Evolutionary conservation across 257 asterid genomes (phyloP).

Genomic region (Datura wrightii): DNA sequence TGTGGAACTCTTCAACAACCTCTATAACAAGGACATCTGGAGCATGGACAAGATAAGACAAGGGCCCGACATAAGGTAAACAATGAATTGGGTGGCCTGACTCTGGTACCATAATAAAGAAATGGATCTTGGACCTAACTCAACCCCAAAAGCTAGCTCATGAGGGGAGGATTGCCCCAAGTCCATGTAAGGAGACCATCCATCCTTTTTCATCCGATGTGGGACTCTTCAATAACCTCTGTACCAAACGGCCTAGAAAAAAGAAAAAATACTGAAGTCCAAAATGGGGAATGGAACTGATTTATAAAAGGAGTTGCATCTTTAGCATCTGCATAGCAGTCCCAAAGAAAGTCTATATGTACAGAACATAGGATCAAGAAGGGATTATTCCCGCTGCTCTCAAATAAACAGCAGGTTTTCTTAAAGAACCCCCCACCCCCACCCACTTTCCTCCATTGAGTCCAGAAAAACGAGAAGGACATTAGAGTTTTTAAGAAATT

Average conservation of each 20-base stretch:
- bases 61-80: too few relatives aligned
- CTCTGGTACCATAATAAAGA: too few relatives aligned
- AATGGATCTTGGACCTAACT: too few relatives aligned
- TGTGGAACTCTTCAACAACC: too few relatives aligned
- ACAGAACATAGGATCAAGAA: constrained; percentile 11
- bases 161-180: too few relatives aligned
- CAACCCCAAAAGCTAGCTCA: too few relatives aligned
- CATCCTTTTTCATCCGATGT: too few relatives aligned
- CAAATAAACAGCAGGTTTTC: not conserved
- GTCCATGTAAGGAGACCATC: too few relatives aligned
- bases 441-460: not conserved
- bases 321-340: not conserved
- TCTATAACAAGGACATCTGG: too few relatives aligned
- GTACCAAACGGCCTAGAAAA: constrained; percentile 7
- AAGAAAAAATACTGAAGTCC: not conserved
- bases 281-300: not conserved
- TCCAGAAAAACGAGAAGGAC: not conserved
- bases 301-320: not conserved
- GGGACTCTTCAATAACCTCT: too few relatives aligned
- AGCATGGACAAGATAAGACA: too few relatives aligned
- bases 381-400: not conserved
- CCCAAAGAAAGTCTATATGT: constrained; percentile 1
- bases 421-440: not conserved
- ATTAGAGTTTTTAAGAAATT: not conserved
- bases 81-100: too few relatives aligned